These are phyloP conservation scores for Acacia crassicarpa DNA, from an alignment of 306 rosid species.

Conservation along the genomic window DNA sequence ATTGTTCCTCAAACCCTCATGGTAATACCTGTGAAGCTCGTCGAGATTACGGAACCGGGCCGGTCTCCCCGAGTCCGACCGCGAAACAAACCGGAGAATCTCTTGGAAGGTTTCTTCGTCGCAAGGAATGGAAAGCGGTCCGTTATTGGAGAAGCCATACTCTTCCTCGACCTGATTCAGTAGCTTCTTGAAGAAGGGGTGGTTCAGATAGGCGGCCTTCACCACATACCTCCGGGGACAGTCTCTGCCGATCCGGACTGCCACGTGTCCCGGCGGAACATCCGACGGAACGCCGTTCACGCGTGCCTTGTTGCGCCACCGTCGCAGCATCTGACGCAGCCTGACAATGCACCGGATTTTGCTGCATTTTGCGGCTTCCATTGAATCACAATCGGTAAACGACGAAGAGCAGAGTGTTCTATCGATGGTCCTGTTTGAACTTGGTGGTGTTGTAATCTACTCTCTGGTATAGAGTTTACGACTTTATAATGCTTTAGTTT, in stretches of 20 bases:
- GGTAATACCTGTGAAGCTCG: slow-evolving; percentile 62
- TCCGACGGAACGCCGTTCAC: slow-evolving; percentile 66
- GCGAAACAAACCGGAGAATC: slow-evolving; percentile 57
- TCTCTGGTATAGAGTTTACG: neutral
- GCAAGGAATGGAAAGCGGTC: slow-evolving; percentile 84
- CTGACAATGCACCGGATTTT: slow-evolving; percentile 91
- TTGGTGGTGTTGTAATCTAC: neutral
- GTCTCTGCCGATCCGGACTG: slow-evolving; percentile 71
- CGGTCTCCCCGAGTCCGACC: slow-evolving; percentile 48
- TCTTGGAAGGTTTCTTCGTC: slow-evolving; percentile 75
- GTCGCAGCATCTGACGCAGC: slow-evolving; percentile 79
- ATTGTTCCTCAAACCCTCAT: slow-evolving; percentile 44
- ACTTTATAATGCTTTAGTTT: slow-evolving; percentile 27
- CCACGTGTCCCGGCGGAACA: slow-evolving; percentile 91
- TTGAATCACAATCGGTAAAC: slow-evolving; percentile 32
- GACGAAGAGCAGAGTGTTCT: neutral
- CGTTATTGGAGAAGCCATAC: slow-evolving; percentile 69
- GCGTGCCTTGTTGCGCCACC: slow-evolving; percentile 90
- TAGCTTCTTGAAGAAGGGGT: slow-evolving; percentile 83
- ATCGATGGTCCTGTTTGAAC: neutral
- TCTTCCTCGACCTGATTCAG: slow-evolving; percentile 76
- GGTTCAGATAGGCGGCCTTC: slow-evolving; percentile 82
- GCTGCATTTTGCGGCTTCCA: slow-evolving; percentile 56
- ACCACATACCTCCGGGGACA: slow-evolving; percentile 61
- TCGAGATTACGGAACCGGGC: slow-evolving; percentile 52